Percentiles rank a stretch among this genome's conserved stretches.
These are phyloP conservation scores for Penicillium corylophilum DNA, from an alignment of 2,329 filamentous ascomycete genomes.

Conservation along the genomic window DNA sequence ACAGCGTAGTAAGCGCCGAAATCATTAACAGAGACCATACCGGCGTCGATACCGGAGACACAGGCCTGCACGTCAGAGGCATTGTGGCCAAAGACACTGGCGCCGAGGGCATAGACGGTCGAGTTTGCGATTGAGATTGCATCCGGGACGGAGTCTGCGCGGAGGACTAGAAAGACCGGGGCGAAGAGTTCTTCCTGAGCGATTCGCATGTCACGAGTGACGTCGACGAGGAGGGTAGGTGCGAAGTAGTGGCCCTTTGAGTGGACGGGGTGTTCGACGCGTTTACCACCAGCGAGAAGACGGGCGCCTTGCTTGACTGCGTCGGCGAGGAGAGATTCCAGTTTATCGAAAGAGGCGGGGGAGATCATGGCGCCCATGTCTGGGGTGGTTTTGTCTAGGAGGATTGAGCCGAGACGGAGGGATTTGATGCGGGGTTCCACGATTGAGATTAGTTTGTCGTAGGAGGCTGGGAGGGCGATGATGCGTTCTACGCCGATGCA, in stretches of 20 bases:
- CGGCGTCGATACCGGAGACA: conserved; percentile 68
- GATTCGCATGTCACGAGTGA: conserved; percentile 80
- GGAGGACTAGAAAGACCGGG: conserved; percentile 84
- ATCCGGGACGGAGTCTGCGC: conserved; percentile 62
- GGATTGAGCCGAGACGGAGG: conserved; percentile 71
- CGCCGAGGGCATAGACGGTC: conserved; percentile 80
- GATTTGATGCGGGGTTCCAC: conserved; percentile 72
- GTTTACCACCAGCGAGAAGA: conserved; percentile 75
- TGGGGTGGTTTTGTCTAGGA: conserved; percentile 50
- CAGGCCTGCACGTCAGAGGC: conserved; percentile 63
- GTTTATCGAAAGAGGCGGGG: conserved; percentile 67
- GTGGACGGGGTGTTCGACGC: conserved; percentile 69
- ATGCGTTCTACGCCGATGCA: conserved; percentile 96
- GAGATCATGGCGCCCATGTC: conserved; percentile 94
- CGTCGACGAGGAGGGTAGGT: conserved; percentile 87
- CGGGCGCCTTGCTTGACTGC: conserved; percentile 77
- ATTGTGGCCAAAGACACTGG: conserved; percentile 78
- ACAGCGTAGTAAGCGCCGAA: conserved; percentile 93
- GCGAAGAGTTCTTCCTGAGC: conserved; percentile 91
- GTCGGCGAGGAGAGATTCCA: conserved; percentile 74
- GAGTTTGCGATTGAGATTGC: conserved; percentile 79
- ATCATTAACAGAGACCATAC: conserved; percentile 95
- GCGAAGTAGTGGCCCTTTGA: conserved; percentile 85
- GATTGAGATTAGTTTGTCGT: conserved; percentile 67
- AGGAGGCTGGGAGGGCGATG: conserved; percentile 73